Percentiles rank a stretch among this genome's conserved stretches.
phyloP scores from a whole-genome alignment of 2,329 filamentous ascomycete species.

The Aspergillus fumigatus region DNA sequence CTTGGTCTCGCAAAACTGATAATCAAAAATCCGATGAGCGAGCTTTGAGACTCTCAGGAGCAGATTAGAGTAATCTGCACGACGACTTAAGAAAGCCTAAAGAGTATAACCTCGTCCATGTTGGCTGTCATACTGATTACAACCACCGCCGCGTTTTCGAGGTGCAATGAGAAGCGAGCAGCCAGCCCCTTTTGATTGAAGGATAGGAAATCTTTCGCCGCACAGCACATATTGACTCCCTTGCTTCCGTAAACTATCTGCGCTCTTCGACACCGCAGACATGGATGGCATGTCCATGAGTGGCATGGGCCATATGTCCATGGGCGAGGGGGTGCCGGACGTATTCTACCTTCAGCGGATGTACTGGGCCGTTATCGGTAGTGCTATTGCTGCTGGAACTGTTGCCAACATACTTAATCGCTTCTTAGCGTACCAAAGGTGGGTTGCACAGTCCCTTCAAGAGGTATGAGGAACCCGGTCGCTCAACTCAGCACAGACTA shows the following conservation, averaged over 20 bases:
- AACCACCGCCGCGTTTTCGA: not conserved
- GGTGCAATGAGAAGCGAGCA: not conserved
- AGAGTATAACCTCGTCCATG: not conserved
- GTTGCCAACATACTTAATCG: constrained; percentile 43
- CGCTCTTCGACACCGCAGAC: constrained; percentile 13
- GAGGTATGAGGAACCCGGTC: not conserved
- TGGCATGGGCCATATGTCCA: constrained; percentile 38
- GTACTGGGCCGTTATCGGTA: constrained; percentile 50
- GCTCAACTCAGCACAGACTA: constrained; percentile 35
- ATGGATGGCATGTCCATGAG: constrained; percentile 24
- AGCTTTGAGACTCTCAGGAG: not conserved
- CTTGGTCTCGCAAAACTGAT: not conserved
- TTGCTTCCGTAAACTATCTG: not conserved
- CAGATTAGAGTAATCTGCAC: not conserved
- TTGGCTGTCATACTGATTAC: not conserved
- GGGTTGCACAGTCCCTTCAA: not conserved
- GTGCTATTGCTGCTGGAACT: constrained; percentile 32
- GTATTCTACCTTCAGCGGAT: constrained; percentile 47
- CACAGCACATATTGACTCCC: not conserved
- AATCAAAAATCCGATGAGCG: not conserved
- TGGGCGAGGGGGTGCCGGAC: constrained; percentile 40
- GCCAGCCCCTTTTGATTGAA: not conserved
- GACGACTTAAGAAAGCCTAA: not conserved
- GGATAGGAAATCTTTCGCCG: not conserved
- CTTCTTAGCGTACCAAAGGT: constrained; percentile 49